A percentile compares a stretch with the other conserved stretches of the same genome.
These are phyloP conservation scores for Penicillium ucsense DNA, from an alignment of 495 filamentous ascomycete species.

Conservation along the genomic window DNA sequence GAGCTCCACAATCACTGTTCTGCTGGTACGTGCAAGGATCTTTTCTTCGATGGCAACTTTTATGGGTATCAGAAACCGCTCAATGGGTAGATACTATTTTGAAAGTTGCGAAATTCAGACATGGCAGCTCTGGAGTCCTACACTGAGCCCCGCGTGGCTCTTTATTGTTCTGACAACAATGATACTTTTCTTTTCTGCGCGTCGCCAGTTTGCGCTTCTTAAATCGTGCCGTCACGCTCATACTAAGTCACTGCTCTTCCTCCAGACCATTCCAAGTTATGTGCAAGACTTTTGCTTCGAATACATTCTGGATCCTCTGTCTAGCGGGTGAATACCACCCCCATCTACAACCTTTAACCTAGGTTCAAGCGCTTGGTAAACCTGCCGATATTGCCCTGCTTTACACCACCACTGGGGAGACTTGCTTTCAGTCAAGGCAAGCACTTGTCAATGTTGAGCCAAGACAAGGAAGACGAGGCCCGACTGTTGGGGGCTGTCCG, in stretches of 20 bases:
- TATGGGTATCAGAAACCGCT: neutral
- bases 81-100: no score
- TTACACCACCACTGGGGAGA: slow-evolving; percentile 6
- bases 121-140: neutral
- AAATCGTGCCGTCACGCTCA: no score
- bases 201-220: no score
- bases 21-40: slow-evolving; percentile 8
- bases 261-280: slow-evolving; percentile 22
- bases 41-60: slow-evolving; percentile 1
- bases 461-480: slow-evolving; percentile 14
- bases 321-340: slow-evolving; percentile 18
- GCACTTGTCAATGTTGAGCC: slow-evolving; percentile 13
- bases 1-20: neutral
- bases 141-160: no score
- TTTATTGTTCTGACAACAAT: neutral
- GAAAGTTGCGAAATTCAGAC: no score
- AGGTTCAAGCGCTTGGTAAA: slow-evolving; percentile 23
- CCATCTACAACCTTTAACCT: slow-evolving; percentile 13
- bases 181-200: neutral
- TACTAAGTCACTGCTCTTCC: slow-evolving; percentile 1
- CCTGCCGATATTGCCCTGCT: slow-evolving; percentile 9
- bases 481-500: slow-evolving; percentile 12
- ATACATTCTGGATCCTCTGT: slow-evolving; percentile 6
- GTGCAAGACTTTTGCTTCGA: slow-evolving; percentile 13
- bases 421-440: slow-evolving; percentile 5